These are phyloP conservation scores for Phytophthora niederhauseri DNA, from an alignment of 352 stramenopile species.

Conservation along the genomic window DNA sequence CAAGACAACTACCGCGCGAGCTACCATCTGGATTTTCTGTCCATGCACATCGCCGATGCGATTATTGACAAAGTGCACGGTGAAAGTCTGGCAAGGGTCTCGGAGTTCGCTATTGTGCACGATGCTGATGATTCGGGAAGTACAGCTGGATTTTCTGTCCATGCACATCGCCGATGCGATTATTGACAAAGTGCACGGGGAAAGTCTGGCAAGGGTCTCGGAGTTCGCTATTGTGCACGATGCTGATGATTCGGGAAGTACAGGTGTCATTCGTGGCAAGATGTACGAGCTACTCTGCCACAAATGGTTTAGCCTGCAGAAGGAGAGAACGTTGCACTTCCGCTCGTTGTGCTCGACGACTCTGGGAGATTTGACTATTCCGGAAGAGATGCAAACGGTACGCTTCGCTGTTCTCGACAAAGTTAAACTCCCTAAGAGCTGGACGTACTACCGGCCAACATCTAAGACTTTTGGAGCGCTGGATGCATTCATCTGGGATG, in stretches of 20 bases:
- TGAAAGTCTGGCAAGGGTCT: conserved; percentile 12
- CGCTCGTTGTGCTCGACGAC: not conserved
- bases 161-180: conserved; percentile 2
- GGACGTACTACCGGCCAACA: not conserved
- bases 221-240: conserved; percentile 20
- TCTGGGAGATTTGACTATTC: not conserved
- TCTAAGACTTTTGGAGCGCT: conserved; percentile 11
- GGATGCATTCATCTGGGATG: conserved; percentile 11
- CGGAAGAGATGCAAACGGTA: conserved; percentile 3
- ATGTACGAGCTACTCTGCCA: conserved; percentile 28
- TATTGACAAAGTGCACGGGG: conserved; percentile 4
- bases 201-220: conserved; percentile 12
- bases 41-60: conserved; percentile 1
- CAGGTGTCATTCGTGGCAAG: conserved; percentile 10
- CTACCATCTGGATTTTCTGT: conserved; percentile 15
- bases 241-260: conserved; percentile 22
- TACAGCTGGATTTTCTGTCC: conserved; percentile 18
- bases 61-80: conserved; percentile 5
- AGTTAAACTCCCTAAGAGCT: not conserved
- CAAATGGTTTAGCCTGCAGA: conserved; percentile 14
- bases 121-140: conserved; percentile 18
- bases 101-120: conserved; percentile 20
- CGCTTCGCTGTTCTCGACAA: conserved; percentile 8
- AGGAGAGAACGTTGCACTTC: not conserved
- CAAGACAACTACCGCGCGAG: not conserved